Conservation (phyloP, 331 rosid genomes). For the Dryas integrifolia region DNA sequence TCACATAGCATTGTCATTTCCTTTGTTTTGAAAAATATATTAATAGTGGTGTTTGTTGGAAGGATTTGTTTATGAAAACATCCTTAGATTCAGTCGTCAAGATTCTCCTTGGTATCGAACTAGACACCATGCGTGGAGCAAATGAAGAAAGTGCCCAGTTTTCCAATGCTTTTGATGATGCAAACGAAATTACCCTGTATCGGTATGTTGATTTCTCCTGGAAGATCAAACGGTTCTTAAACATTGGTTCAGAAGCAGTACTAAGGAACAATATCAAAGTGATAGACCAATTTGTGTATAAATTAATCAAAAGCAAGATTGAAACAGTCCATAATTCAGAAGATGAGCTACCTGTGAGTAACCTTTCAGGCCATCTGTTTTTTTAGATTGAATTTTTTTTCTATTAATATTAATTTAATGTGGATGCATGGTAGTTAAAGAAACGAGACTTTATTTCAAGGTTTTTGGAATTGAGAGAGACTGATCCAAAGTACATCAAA, state of each 20-base stretch:
- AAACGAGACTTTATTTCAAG: conserved; percentile 15
- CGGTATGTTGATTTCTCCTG: conserved; percentile 15
- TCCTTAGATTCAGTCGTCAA: conserved; percentile 17
- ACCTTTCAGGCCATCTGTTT: neutral
- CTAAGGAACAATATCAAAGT: conserved; percentile 4
- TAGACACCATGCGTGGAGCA: conserved; percentile 23
- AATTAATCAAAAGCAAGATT: conserved; percentile 15
- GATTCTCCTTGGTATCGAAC: conserved; percentile 22
- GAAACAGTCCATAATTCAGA: neutral
- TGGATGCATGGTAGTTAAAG: neutral
- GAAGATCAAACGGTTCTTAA: conserved; percentile 25
- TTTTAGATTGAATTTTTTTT: neutral
- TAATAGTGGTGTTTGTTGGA: neutral
- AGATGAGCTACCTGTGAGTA: conserved; percentile 19
- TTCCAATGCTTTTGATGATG: conserved; percentile 20
- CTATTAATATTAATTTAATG: neutral
- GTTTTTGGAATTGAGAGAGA: conserved; percentile 14
- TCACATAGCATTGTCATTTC: neutral
- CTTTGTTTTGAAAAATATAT: neutral
- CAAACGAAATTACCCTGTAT: neutral
- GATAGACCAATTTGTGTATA: conserved; percentile 13
- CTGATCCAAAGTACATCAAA: conserved; percentile 15
- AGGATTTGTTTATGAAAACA: conserved; percentile 24
- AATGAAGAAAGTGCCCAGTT: conserved; percentile 14
- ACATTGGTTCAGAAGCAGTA: conserved; percentile 26